Evolutionary conservation across 208 protist species (phyloP), one percentile per base, ranked within the genome.

Genomic region (Acanthamoeba culbertsoni): DNA sequence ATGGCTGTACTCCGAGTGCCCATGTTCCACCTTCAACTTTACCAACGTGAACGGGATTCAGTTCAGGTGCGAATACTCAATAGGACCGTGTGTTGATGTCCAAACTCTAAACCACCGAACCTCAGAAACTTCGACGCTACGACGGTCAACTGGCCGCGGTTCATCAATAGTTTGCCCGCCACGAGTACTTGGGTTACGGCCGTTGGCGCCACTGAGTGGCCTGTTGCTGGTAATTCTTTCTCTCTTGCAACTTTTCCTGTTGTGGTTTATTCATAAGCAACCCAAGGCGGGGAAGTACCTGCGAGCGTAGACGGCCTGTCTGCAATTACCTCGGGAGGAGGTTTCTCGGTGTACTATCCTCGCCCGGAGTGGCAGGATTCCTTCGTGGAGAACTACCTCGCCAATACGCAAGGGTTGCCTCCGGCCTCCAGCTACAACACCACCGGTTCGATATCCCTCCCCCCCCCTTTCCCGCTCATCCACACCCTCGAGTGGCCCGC

Each of bases 271-370:
- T 12, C 31, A 6, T 33, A 35, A 6, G 68, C 5, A 20, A 12
- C 7, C 28, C 23, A 12, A 79, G 31, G 68, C 0, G 26, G 1
- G 1, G 68, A 79, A 8, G 42, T 48, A 26, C 26, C 33, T 33
- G 68, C 35, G n/a, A 35, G 37, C 3, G 31, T 33, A 2, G 68
- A 79, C 37, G 37, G 68, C 42, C 31, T 48, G 2, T 53, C 77
- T 7, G 5, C 26, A 14, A 90, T 95, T 12, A 94, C 94, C 7
- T 84, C 55, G 26, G 94, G 94, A n/a, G 94, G 94, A 26, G 94
- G 94, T 23, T 95, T 94, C 26, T 68, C 71, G 8, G 35, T 10
- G 23, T 1, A 82, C 4, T 82, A 90, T 14, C 0, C 46, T 20
- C 28, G 23, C 7, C 91, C 91, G 46, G 45, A 0, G 7, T 95